Base-by-base conservation (phyloP, 208 protist species). In the Acanthamoeba royreba region DNA sequence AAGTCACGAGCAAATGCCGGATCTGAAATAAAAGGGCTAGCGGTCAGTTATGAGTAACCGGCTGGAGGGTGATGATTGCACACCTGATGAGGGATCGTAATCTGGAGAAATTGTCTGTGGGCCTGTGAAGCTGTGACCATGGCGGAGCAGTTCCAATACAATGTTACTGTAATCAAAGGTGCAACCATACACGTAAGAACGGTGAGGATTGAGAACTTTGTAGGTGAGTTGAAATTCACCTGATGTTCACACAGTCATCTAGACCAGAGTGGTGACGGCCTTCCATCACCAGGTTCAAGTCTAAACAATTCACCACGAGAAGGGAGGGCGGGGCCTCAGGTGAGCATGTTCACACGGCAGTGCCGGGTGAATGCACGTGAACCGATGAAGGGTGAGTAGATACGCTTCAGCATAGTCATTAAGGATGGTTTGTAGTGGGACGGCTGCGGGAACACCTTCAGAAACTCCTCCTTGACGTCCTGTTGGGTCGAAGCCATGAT, bases 381-480 rank as follows among this genome's bases (percentile, higher is more conserved):
- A 74, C 28, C 11, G 33, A 25, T 9, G 63, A 74, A 25, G 9
- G 33, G 22, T 13, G 33, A 74, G 13, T 15, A 74, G 19, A 11
- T 89, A 89, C 81, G 81, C 15, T 40, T 43, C 1, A 89, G 81
- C 81, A 89, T 89, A 40, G 81, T 66, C 52, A 66, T 89, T 33
- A 89, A 49, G 17, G 72, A 83, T 2, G 72, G 81, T 49, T 89
- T 66, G 81, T 89, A 89, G 33, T 55, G 43, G 1, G 81, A 89
- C 2, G 81, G 49, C 45, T 89, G 81, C 45, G 81, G 81, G 38
- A 66, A 66, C 52, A 66, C 81, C 52, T 89, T 89, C 42, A 66
- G 28, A 33, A 89, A 89, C 52, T 89, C 81, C 52, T 89, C 81
- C 43, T 89, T 89, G 8, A 89, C 45, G n/a, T 89, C 52, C 81